Evolutionary conservation across 495 filamentous ascomycete genomes (phyloP).

Genomic region (Neurospora tetrasperma): DNA sequence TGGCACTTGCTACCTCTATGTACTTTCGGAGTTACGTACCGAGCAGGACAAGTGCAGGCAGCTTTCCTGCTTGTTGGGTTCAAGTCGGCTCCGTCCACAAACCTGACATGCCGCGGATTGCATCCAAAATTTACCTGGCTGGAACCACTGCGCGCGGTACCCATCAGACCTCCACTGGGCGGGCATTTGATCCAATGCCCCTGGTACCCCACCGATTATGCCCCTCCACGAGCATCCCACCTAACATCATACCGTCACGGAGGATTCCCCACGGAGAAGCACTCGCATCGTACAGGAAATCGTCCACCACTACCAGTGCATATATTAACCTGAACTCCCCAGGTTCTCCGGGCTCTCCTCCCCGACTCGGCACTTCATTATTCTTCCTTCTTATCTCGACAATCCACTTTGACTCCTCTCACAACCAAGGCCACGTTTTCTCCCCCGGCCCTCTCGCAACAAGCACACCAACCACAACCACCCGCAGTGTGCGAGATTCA

Average conservation of each 20-base stretch:
- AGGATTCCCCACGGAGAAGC: conserved; percentile 2
- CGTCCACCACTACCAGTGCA: not conserved
- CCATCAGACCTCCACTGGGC: not conserved
- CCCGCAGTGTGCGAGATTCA: conserved; percentile 35
- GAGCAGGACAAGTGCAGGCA: not conserved
- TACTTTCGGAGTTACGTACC: not conserved
- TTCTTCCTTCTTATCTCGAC: conserved; percentile 23
- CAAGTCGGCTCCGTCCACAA: not conserved
- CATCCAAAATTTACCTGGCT: not conserved
- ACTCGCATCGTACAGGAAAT: conserved; percentile 5
- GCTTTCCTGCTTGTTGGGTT: not conserved
- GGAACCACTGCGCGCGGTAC: not conserved
- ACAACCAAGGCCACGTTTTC: conserved; percentile 24
- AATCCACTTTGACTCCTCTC: conserved; percentile 15
- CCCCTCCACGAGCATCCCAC: not conserved
- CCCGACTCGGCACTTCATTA: conserved; percentile 26
- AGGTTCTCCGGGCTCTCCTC: conserved; percentile 23
- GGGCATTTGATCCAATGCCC: not conserved
- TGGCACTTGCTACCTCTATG: not conserved
- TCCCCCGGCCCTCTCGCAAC: conserved; percentile 26
- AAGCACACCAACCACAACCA: conserved; percentile 8
- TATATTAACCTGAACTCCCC: conserved; percentile 10
- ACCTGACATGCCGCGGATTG: not conserved
- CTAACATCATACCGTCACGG: not conserved
- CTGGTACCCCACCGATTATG: not conserved